Conservation (phyloP, 176 grass and related monocot species). For the Oryza glumipatula region DNA sequence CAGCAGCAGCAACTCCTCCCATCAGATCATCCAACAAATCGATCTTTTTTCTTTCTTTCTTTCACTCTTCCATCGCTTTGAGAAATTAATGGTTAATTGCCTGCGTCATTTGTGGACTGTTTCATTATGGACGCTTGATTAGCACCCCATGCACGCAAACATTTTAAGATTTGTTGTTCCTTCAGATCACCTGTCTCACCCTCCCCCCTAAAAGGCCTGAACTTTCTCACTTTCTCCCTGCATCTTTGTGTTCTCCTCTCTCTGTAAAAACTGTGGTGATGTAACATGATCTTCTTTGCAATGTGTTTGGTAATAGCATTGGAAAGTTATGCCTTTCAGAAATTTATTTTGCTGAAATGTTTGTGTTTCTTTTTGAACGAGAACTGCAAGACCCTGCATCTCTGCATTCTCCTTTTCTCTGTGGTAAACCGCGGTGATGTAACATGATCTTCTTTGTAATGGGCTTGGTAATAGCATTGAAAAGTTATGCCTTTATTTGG, state of each 20-base stretch:
- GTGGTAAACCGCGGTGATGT: background rate
- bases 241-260: background rate
- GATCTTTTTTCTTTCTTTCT: background rate
- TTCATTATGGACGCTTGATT: slow-evolving; percentile 35
- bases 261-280: background rate
- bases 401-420: background rate
- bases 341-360: background rate
- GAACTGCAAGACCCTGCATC: background rate
- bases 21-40: slow-evolving; percentile 44
- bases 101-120: slow-evolving; percentile 25
- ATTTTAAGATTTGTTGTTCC: slow-evolving; percentile 35
- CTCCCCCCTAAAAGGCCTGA: slow-evolving; percentile 25
- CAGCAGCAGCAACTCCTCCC: slow-evolving; percentile 33
- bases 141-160: slow-evolving; percentile 47
- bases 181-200: slow-evolving; percentile 58
- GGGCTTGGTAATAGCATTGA: background rate
- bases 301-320: background rate
- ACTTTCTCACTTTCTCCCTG: slow-evolving; percentile 14
- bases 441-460: background rate
- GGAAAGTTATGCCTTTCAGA: background rate
- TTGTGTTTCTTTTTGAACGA: background rate
- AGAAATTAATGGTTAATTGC: slow-evolving; percentile 22
- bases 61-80: slow-evolving; percentile 15
- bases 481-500: background rate
- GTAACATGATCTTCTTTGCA: slow-evolving; percentile 10